A percentile compares a stretch with the other conserved stretches of the same genome.
phyloP scores from a whole-genome alignment of 1,139 yeast species.

The Debaryomyces sp. region DNA sequence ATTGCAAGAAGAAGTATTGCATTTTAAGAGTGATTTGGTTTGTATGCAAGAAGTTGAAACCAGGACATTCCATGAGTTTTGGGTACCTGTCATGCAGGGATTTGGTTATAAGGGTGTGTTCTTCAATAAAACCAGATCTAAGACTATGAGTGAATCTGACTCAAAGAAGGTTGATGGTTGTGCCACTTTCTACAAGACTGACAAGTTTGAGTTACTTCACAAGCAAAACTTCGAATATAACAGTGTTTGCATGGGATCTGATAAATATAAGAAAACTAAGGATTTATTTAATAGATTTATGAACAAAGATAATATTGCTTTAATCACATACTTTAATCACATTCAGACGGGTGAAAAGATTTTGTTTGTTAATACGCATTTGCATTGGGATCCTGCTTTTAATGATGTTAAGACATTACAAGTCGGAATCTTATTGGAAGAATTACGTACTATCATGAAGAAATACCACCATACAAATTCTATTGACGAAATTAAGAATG shows the following conservation, averaged over 20 bases:
- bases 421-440: slow-evolving; percentile 89
- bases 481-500: slow-evolving; percentile 58
- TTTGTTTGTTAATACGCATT: slow-evolving; percentile 85
- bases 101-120: slow-evolving; percentile 82
- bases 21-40: slow-evolving; percentile 69
- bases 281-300: slow-evolving; percentile 95
- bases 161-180: slow-evolving; percentile 96
- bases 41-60: slow-evolving; percentile 97
- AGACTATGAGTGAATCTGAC: slow-evolving; percentile 83
- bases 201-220: slow-evolving; percentile 69
- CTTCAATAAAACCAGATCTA: slow-evolving; percentile 88
- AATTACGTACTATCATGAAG: slow-evolving; percentile 65
- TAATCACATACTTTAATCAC: slow-evolving; percentile 78
- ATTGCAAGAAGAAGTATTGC: slow-evolving; percentile 70
- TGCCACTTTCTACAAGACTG: slow-evolving; percentile 80
- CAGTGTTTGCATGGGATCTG: slow-evolving; percentile 83
- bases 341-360: slow-evolving; percentile 69
- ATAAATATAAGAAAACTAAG: slow-evolving; percentile 88
- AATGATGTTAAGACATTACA: slow-evolving; percentile 97
- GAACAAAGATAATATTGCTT: slow-evolving; percentile 93
- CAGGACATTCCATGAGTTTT: slow-evolving; percentile 78
- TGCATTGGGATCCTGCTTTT: slow-evolving; percentile 98
- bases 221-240: slow-evolving; percentile 83
- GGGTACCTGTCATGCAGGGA: slow-evolving; percentile 74
- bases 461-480: slow-evolving; percentile 51